Evolutionary conservation across 192 early-diverging fungal genomes (phyloP).

Genomic region (Gonapodya sp.): DNA sequence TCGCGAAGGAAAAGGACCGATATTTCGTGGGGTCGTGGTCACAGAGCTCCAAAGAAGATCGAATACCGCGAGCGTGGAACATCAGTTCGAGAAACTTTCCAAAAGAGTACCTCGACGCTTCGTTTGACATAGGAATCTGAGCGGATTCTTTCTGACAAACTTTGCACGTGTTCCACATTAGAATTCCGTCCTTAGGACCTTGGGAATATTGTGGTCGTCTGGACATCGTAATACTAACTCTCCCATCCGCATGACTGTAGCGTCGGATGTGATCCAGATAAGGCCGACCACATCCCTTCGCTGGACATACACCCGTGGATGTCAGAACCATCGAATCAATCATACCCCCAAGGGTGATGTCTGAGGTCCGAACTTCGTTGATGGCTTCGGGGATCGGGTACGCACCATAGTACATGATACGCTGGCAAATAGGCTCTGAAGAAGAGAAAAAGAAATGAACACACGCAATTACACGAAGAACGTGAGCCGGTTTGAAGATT

Average conservation of each 20-base stretch:
- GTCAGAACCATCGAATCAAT: neutral
- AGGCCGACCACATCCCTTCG: conserved; percentile 63
- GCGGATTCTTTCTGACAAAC: conserved; percentile 63
- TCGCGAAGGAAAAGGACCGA: conserved; percentile 76
- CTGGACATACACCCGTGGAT: conserved; percentile 39
- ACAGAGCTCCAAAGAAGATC: conserved; percentile 61
- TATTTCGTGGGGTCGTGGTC: conserved; percentile 72
- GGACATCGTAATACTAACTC: conserved; percentile 68
- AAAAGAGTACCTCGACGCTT: conserved; percentile 90
- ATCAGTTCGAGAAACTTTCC: conserved; percentile 92
- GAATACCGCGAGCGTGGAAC: conserved; percentile 66
- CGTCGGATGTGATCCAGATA: conserved; percentile 72
- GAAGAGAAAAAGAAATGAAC: neutral
- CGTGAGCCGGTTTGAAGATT: conserved; percentile 6
- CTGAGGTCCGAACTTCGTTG: neutral
- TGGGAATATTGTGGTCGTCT: conserved; percentile 39
- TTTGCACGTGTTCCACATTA: conserved; percentile 87
- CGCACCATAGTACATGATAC: neutral
- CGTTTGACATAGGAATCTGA: conserved; percentile 66
- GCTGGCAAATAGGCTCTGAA: neutral
- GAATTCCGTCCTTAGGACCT: conserved; percentile 61
- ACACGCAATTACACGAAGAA: neutral
- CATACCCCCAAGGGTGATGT: neutral
- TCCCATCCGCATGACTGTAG: conserved; percentile 75
- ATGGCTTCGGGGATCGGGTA: neutral